Evolutionary conservation across 805 yeast species (phyloP), one percentile per base, ranked within the genome.

Genomic region (Pichia nanzhaoensis): DNA sequence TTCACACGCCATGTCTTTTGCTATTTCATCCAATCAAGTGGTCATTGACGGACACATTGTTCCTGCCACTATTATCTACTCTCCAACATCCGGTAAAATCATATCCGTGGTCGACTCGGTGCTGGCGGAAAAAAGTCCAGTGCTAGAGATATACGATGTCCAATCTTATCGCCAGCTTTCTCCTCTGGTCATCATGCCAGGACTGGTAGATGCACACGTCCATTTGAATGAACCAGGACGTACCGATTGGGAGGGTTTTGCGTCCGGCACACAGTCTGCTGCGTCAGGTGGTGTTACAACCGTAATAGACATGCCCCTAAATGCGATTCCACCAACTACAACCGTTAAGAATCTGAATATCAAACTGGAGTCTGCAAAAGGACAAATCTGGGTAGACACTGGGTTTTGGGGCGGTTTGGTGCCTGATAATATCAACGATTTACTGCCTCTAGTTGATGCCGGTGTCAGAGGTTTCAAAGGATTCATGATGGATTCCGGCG

Each of bases 201-300:
- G 98, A 0, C 72, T 90, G 27, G 95, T 90, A 4, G 98, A 90
- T 58, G 76, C 95, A 5, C 98, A 90, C 62, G 98, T 90, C 21
- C 98, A 90, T 58, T 68, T 90, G 54, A 91, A 91, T 62, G 98
- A 91, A 58, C 97, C 98, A 0, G 98, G 98, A n/a, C 70, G 97
- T 55, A 90, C 97, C 1, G 96, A 89, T 51, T 90, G 98, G 98
- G 98, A 90, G 64, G 98, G 98, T 1, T 90, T 91, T 61, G 95
- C 81, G n/a, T 84, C 95, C 0, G 98, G 98, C 0, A 90, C 98
- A 0, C 82, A 82, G 59, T 85, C 96, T 2, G 97, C 97, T 0
- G 95, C 95, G 0, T 74, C 90, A 12, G 98, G 98, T 16, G 98
- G 98, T 47, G 97, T 90, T 40, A 90, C 98, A 20, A 89, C 96